Base-by-base conservation (phyloP, 306 rosid genomes). In the Quercus aquifolioides region DNA sequence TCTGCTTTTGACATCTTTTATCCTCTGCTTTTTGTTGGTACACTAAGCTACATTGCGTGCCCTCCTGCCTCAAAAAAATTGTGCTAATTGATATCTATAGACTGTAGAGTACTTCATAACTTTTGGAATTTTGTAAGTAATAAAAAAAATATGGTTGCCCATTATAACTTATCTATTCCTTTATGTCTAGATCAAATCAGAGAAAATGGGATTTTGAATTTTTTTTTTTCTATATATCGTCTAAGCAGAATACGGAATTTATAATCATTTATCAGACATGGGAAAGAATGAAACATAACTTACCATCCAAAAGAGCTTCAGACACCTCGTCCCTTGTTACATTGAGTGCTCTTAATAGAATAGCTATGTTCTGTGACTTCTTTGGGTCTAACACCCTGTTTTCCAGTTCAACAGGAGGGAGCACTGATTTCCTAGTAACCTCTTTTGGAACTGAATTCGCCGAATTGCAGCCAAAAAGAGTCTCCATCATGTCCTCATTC, bases 401-500 rank as follows among this genome's bases (percentile, higher is more conserved):
- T 84, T 91, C 98, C 69, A 75, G 82, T 62, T 91, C 94, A 75
- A 81, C 87, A 0, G 97, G 89, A 28, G 98, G 97, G 18, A 91
- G 84, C 83, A 90, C 90, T 25, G 99, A 76, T 80, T 86, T 91
- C 69, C 85, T 91, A 1, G 82, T 82, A 41, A 84, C 79, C 77
- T 95, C 98, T 83, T 87, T 95, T 0, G 97, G 89, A 21, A 64
- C 88, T 1, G 92, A 23, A 78, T 82, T 91, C 5, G 74, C 52
- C 14, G 89, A 69, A 73, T 89, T 93, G 87, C 94, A 92, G 12
- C 98, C 96, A 30, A 95, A 95, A 31, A 95, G 85, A 31, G 94
- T 85, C 85, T 95, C 99, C 98, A 95, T 95, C 99, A 95, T 95
- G 85, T 93, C 98, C 86, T 95, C 99, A 68, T 95, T 95, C 69